These are phyloP conservation scores for Amylocystis lapponica DNA, from an alignment of 768 basidiomycete species.

Conservation along the genomic window DNA sequence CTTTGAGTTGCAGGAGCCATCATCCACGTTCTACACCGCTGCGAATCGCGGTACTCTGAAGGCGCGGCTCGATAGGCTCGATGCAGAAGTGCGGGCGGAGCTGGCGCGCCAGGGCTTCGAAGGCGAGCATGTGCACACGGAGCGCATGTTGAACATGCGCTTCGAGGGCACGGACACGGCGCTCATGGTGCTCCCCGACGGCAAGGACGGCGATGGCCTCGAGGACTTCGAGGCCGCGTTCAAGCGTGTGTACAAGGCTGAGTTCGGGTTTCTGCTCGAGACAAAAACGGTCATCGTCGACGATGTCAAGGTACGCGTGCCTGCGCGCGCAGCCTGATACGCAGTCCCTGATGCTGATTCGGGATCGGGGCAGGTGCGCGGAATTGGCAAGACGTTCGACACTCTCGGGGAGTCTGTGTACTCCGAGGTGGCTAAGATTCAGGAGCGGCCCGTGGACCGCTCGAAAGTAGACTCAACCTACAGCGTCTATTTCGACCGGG, in stretches of 20 bases:
- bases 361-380: conserved; percentile 65
- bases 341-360: conserved; percentile 3
- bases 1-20: conserved; percentile 86
- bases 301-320: conserved; percentile 66
- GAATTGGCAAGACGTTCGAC: conserved; percentile 88
- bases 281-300: conserved; percentile 82
- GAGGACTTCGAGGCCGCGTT: conserved; percentile 81
- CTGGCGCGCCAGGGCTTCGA: conserved; percentile 80
- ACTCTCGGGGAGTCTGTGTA: conserved; percentile 75
- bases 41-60: conserved; percentile 50
- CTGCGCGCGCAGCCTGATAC: too few species aligned
- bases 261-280: conserved; percentile 90
- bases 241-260: conserved; percentile 70
- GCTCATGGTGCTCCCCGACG: conserved; percentile 71
- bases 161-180: conserved; percentile 93
- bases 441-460: conserved; percentile 31
- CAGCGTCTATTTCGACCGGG: conserved; percentile 78
- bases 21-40: conserved; percentile 68
- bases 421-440: conserved; percentile 57
- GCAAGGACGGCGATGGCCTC: conserved; percentile 42
- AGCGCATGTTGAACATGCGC: conserved; percentile 87
- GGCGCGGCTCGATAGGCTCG: conserved; percentile 65
- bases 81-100: conserved; percentile 54
- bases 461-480: conserved; percentile 45
- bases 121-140: conserved; percentile 61